Conservation (phyloP, 139 green algal species). For the Volvox africanus region DNA sequence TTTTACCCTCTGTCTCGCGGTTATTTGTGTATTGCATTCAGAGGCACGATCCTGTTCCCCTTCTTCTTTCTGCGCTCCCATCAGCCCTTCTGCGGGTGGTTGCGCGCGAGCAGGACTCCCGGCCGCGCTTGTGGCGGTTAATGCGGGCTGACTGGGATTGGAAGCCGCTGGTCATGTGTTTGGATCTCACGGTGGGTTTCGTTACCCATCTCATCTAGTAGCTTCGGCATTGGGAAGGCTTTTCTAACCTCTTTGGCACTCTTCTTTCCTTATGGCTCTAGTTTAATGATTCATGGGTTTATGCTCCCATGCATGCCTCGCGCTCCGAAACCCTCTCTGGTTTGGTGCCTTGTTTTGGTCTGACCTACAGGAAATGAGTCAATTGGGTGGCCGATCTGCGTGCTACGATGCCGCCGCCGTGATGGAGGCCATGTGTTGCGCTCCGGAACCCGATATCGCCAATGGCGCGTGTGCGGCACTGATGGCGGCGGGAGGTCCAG, state of each 20-base stretch:
- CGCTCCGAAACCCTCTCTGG: too few relatives aligned
- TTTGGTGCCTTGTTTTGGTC: too few relatives aligned
- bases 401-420: constrained; percentile 47
- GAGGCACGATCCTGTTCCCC: neutral
- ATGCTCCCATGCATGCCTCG: too few relatives aligned
- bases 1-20: too few relatives aligned
- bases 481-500: neutral
- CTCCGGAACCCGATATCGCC: constrained; percentile 41
- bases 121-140: constrained; percentile 54
- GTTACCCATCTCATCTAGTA: too few relatives aligned
- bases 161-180: constrained; percentile 49
- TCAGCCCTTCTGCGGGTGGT: constrained; percentile 48
- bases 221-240: too few relatives aligned
- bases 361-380: constrained; percentile 51
- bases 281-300: too few relatives aligned
- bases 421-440: constrained; percentile 48
- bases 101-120: constrained; percentile 38
- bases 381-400: constrained; percentile 57
- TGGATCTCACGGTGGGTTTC: constrained; percentile 49
- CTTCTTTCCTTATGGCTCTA: too few relatives aligned
- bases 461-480: constrained; percentile 39
- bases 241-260: too few relatives aligned
- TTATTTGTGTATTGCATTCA: too few relatives aligned
- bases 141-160: constrained; percentile 57
- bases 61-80: neutral